These are phyloP conservation scores for Parietichytrium sp. DNA, from an alignment of 108 stramenopile species.

Conservation along the genomic window DNA sequence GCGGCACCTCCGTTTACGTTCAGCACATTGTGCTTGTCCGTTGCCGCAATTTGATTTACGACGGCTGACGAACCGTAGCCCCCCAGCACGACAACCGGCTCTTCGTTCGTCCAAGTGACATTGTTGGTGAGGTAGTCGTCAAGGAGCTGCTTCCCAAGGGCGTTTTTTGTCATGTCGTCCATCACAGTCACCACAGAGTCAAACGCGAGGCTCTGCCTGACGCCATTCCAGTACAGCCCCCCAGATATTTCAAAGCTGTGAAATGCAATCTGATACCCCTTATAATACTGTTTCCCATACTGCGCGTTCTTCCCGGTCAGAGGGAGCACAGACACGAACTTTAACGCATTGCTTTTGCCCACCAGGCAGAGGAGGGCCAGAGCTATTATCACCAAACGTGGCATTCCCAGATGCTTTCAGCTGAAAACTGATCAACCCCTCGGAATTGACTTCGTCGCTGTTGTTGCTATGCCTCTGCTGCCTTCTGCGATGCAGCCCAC, in stretches of 20 bases:
- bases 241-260: not conserved
- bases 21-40: not conserved
- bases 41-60: not conserved
- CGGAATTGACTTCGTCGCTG: too few relatives aligned
- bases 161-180: not conserved
- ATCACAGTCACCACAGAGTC: not conserved
- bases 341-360: not conserved
- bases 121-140: not conserved
- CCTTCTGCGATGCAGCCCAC: too few relatives aligned
- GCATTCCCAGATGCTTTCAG: too few relatives aligned
- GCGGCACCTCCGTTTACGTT: conserved; percentile 11
- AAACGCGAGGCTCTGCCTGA: too few relatives aligned
- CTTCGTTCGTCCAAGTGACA: not conserved
- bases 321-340: conserved; percentile 3
- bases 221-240: not conserved
- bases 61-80: not conserved
- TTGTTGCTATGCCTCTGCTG: too few relatives aligned
- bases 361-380: too few relatives aligned
- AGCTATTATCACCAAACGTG: too few relatives aligned
- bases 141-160: not conserved
- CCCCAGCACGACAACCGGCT: conserved; percentile 3
- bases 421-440: too few relatives aligned
- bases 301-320: not conserved
- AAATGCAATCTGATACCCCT: not conserved
- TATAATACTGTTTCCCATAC: not conserved